Evolutionary conservation across 768 basidiomycete species (phyloP).

Genomic region (Neoboletus magnificus): DNA sequence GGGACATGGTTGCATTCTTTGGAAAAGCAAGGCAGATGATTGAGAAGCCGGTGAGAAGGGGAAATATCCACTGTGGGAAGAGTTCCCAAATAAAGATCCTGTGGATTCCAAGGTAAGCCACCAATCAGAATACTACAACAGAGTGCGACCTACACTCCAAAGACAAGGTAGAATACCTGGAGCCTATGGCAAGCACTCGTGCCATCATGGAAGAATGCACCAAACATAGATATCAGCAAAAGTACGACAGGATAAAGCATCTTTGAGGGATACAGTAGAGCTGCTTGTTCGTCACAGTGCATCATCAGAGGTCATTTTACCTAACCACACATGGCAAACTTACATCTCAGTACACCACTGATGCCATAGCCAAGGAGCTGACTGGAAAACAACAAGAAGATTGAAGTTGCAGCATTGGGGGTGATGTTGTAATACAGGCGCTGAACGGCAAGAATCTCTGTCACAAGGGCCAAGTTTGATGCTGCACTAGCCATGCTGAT

Average conservation of each 20-base stretch:
- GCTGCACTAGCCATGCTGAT: conserved; percentile 57
- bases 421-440: conserved; percentile 51
- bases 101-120: conserved; percentile 3
- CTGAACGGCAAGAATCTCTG: conserved; percentile 53
- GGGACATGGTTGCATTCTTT: conserved; percentile 47
- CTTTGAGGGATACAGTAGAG: conserved; percentile 42
- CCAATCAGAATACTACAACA: conserved; percentile 12
- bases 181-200: conserved; percentile 39
- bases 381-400: conserved; percentile 40
- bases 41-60: conserved; percentile 58
- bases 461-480: conserved; percentile 50
- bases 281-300: conserved; percentile 9
- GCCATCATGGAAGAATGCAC: conserved; percentile 42
- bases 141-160: conserved; percentile 29
- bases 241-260: conserved; percentile 40
- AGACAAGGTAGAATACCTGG: conserved; percentile 27
- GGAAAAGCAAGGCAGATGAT: conserved; percentile 58
- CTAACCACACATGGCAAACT: conserved; percentile 3
- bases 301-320: background rate
- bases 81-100: conserved; percentile 34
- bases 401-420: conserved; percentile 43
- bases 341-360: conserved; percentile 50
- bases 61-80: conserved; percentile 42
- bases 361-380: conserved; percentile 50
- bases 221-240: conserved; percentile 25